phyloP scores from a whole-genome alignment of 305 asterid species.

The Nicotiana rustica region DNA sequence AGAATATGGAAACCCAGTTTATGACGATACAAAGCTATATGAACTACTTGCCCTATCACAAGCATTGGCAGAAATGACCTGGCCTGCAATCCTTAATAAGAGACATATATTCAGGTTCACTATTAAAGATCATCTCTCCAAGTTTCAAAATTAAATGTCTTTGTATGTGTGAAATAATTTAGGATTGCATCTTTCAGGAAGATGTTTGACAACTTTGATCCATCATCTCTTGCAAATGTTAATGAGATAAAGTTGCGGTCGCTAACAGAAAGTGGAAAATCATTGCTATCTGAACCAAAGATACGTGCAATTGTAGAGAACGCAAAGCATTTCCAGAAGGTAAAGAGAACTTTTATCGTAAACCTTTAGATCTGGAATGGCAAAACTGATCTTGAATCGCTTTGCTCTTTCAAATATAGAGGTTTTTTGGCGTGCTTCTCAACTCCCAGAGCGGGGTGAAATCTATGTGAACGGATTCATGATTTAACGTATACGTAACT shows the following conservation, averaged over 20 bases:
- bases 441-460: neutral
- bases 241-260: slow-evolving; percentile 60
- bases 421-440: neutral
- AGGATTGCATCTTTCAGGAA: slow-evolving; percentile 52
- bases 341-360: slow-evolving; percentile 32
- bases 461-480: neutral
- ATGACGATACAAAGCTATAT: slow-evolving; percentile 66
- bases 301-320: slow-evolving; percentile 72
- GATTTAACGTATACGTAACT: neutral
- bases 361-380: neutral
- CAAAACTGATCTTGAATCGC: slow-evolving; percentile 19
- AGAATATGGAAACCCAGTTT: slow-evolving; percentile 87
- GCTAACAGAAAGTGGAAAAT: slow-evolving; percentile 50
- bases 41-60: slow-evolving; percentile 82
- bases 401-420: neutral
- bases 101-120: slow-evolving; percentile 69
- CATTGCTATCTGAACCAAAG: slow-evolving; percentile 78
- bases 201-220: slow-evolving; percentile 66
- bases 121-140: neutral
- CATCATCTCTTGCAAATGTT: slow-evolving; percentile 63
- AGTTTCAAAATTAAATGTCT: neutral
- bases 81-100: slow-evolving; percentile 74
- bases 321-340: slow-evolving; percentile 78
- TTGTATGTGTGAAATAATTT: neutral
- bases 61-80: slow-evolving; percentile 76